These are phyloP conservation scores for Dendrobium officinale DNA, from an alignment of 106 monocot genomes.

Conservation along the genomic window DNA sequence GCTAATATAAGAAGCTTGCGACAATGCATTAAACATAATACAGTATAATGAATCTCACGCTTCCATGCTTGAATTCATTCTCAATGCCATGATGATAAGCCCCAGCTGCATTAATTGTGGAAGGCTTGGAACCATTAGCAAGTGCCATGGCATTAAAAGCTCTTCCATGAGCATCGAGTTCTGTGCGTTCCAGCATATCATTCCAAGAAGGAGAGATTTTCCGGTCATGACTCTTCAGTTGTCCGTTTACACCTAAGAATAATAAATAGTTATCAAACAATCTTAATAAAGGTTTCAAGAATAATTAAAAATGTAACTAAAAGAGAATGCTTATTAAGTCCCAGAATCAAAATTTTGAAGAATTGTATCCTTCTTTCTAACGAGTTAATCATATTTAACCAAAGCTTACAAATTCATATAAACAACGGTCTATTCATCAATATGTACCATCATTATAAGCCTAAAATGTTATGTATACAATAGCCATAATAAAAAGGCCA, in stretches of 20 bases:
- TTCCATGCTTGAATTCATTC: neutral
- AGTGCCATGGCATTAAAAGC: neutral
- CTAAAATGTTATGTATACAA: too few species aligned
- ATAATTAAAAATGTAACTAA: neutral
- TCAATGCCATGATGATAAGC: neutral
- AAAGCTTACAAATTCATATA: too few species aligned
- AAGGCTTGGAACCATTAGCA: neutral
- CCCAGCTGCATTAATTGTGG: neutral
- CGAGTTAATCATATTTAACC: too few species aligned
- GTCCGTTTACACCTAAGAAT: neutral
- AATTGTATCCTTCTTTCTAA: too few species aligned
- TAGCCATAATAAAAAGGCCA: too few species aligned
- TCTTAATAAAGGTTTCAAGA: neutral
- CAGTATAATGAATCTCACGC: neutral
- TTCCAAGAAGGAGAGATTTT: conserved; percentile 11
- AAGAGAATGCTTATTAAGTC: too few species aligned
- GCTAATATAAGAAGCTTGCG: too few species aligned
- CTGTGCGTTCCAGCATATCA: conserved; percentile 10
- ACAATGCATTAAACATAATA: neutral
- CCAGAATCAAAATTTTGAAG: too few species aligned
- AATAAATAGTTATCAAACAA: neutral
- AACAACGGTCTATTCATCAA: too few species aligned
- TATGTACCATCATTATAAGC: too few species aligned
- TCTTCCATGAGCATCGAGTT: neutral
- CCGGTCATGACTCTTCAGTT: neutral